Percentiles rank a stretch among this genome's conserved stretches.
Evolutionary conservation across 2,329 filamentous ascomycete genomes (phyloP).

Genomic region (Cordyceps pruinosa): DNA sequence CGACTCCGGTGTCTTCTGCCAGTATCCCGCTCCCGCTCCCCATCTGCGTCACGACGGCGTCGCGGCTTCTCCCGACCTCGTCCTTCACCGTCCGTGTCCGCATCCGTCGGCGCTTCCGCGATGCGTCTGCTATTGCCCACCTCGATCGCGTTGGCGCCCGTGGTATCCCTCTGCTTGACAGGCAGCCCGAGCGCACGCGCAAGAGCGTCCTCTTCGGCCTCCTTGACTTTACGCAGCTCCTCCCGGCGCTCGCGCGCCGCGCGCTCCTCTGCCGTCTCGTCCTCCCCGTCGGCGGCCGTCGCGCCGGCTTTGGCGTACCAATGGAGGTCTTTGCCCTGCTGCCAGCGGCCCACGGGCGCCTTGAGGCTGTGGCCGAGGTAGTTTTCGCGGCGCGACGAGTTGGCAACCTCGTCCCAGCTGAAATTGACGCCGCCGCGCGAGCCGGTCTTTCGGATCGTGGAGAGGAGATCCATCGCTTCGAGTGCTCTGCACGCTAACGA

Average conservation of each 20-base stretch:
- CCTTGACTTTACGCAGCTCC: constrained; percentile 76
- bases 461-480: constrained; percentile 76
- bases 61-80: constrained; percentile 23
- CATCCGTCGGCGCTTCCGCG: constrained; percentile 17
- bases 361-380: constrained; percentile 86
- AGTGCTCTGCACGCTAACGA: no score
- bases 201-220: constrained; percentile 89
- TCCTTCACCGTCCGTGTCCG: constrained; percentile 12
- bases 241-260: constrained; percentile 59
- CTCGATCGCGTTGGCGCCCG: constrained; percentile 62
- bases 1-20: constrained; percentile 29
- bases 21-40: constrained; percentile 26
- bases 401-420: constrained; percentile 91
- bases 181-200: constrained; percentile 75
- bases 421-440: constrained; percentile 93
- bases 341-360: constrained; percentile 88
- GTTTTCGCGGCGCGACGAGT: constrained; percentile 80
- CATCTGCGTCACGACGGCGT: constrained; percentile 26
- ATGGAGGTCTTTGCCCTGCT: constrained; percentile 62
- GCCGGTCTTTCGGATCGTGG: constrained; percentile 82
- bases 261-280: constrained; percentile 53
- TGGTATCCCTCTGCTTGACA: constrained; percentile 51
- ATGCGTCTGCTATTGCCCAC: constrained; percentile 39
- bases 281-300: constrained; percentile 37
- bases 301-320: constrained; percentile 59